Evolutionary conservation across 2,329 filamentous ascomycete genomes (phyloP).

Genomic region (Phaeosphaeria sp.): DNA sequence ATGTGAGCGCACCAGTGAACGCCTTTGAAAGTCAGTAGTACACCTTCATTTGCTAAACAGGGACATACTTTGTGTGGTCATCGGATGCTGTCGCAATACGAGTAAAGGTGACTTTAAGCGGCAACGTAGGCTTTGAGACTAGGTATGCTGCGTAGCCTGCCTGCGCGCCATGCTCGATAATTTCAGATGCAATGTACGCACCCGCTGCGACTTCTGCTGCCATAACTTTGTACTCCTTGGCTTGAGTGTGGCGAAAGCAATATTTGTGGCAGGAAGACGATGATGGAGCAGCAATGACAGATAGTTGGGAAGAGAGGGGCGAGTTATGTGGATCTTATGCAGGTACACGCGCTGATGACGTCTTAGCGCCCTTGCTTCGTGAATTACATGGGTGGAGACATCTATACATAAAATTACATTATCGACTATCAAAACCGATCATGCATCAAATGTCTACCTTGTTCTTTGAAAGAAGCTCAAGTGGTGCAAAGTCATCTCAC

Average conservation of each 20-base stretch:
- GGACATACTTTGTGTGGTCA: constrained; percentile 38
- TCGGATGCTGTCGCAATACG: constrained; percentile 49
- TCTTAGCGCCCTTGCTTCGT: not conserved
- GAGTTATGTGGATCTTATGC: constrained; percentile 1
- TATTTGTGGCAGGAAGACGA: not conserved
- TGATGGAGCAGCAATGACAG: not conserved
- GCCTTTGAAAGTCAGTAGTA: constrained; percentile 23
- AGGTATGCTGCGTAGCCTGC: constrained; percentile 50
- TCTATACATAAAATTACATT: no score
- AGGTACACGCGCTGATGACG: not conserved
- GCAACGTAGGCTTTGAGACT: constrained; percentile 51
- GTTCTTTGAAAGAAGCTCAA: no score
- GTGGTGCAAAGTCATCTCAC: not conserved
- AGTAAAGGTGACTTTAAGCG: constrained; percentile 51
- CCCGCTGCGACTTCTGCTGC: constrained; percentile 51
- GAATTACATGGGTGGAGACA: not conserved
- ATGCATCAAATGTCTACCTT: no score
- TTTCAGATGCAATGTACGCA: constrained; percentile 46
- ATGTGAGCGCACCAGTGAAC: constrained; percentile 42
- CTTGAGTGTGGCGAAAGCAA: not conserved
- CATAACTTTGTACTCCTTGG: constrained; percentile 28
- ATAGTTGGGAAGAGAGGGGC: constrained; percentile 3
- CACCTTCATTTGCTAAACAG: constrained; percentile 5
- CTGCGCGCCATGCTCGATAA: constrained; percentile 50
- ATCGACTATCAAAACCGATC: no score